Evolutionary conservation across 1,284 basidiomycete species (phyloP).

Genomic region (Rhizoctonia solani): DNA sequence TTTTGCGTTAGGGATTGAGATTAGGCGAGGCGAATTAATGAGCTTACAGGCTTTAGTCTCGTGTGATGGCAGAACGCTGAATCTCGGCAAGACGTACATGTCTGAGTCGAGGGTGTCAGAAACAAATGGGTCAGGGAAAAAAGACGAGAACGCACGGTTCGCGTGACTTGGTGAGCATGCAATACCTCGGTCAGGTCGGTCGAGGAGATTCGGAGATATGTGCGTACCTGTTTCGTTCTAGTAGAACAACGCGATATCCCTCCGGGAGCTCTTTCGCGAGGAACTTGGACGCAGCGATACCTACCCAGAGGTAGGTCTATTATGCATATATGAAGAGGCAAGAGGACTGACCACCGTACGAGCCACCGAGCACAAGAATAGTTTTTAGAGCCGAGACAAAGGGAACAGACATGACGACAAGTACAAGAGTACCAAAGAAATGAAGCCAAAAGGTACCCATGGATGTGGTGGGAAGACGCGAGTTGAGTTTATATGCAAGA

Average conservation of each 20-base stretch:
- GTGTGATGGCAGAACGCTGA: constrained; percentile 48
- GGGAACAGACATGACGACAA: background rate
- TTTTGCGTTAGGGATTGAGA: constrained; percentile 31
- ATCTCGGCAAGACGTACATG: constrained; percentile 53
- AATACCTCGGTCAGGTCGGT: background rate
- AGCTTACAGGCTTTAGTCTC: constrained; percentile 57
- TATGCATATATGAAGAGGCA: background rate
- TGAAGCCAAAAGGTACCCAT: background rate
- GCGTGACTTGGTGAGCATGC: background rate
- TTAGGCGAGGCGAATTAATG: constrained; percentile 58
- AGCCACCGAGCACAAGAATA: constrained; percentile 3
- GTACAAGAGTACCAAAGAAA: background rate
- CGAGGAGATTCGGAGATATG: background rate
- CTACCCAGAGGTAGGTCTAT: constrained; percentile 41
- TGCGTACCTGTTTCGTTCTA: constrained; percentile 68
- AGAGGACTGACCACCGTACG: constrained; percentile 15
- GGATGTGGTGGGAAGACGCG: background rate
- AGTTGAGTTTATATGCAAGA: background rate
- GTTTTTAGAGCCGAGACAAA: background rate
- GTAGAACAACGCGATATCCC: constrained; percentile 67
- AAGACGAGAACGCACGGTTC: background rate
- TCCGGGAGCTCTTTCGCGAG: constrained; percentile 60
- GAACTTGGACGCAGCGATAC: constrained; percentile 58
- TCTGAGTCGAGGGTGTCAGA: background rate
- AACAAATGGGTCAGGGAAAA: background rate